These are phyloP conservation scores for Abrus pulchellus DNA, from an alignment of 306 rosid genomes.

Conservation along the genomic window DNA sequence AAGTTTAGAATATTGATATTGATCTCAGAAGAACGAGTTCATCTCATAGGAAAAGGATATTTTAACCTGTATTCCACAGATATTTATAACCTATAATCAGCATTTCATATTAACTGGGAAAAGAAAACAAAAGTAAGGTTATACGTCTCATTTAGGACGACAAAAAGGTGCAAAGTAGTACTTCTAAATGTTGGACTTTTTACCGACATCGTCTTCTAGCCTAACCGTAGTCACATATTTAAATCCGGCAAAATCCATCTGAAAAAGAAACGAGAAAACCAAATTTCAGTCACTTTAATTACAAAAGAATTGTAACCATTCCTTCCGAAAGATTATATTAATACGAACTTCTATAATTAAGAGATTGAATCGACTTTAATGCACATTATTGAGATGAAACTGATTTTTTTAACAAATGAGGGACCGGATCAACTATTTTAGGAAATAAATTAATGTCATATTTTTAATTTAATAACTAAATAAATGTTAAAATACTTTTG, in stretches of 20 bases:
- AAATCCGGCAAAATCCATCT: neutral
- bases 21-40: neutral
- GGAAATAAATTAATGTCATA: neutral
- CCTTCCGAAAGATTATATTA: neutral
- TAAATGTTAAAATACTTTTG: neutral
- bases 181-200: conserved; percentile 1
- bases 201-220: neutral
- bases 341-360: neutral
- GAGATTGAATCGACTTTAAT: neutral
- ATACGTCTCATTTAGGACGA: neutral
- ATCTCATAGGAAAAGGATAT: neutral
- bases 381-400: neutral
- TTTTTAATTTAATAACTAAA: neutral
- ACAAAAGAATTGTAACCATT: neutral
- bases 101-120: neutral
- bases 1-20: neutral
- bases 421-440: neutral
- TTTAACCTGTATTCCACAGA: neutral
- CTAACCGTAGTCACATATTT: neutral
- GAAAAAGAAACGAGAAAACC: neutral
- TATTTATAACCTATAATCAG: neutral
- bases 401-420: neutral
- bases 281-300: neutral
- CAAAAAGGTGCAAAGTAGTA: conserved; percentile 7
- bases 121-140: neutral